phyloP scores from a whole-genome alignment of 805 yeast genomes.

The Saturnispora sanitii region DNA sequence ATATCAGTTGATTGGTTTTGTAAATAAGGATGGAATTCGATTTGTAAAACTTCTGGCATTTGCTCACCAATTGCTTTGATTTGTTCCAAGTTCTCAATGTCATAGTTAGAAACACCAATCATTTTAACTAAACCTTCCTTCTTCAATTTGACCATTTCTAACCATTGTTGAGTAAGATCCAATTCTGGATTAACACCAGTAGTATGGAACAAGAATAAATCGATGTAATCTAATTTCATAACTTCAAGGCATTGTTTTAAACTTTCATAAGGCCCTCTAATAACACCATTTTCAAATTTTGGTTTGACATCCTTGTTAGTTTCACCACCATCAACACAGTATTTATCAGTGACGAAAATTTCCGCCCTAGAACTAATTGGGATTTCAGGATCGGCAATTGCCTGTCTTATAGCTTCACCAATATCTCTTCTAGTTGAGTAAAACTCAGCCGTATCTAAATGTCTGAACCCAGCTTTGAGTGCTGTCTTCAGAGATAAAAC shows the following conservation, averaged over 20 bases:
- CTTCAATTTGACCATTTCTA: slow-evolving; percentile 36
- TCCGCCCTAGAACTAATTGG: slow-evolving; percentile 30
- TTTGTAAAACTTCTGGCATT: slow-evolving; percentile 51
- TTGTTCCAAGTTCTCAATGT: slow-evolving; percentile 35
- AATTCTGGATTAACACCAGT: slow-evolving; percentile 35
- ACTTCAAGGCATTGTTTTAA: slow-evolving; percentile 36
- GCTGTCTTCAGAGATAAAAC: slow-evolving; percentile 39
- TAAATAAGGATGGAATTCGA: slow-evolving; percentile 55
- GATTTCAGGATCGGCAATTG: slow-evolving; percentile 20
- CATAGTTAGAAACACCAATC: slow-evolving; percentile 45
- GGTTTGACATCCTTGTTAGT: slow-evolving; percentile 10
- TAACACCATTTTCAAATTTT: slow-evolving; percentile 14
- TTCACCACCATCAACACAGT: slow-evolving; percentile 24
- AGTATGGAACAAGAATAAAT: slow-evolving; percentile 50
- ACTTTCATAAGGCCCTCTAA: slow-evolving; percentile 36
- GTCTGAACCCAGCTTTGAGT: slow-evolving; percentile 41
- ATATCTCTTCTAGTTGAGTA: slow-evolving; percentile 52
- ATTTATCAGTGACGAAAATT: slow-evolving; percentile 53
- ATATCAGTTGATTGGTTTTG: slow-evolving; percentile 51
- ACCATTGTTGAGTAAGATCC: slow-evolving; percentile 38
- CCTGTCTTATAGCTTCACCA: slow-evolving; percentile 40
- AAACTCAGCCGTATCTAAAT: slow-evolving; percentile 56
- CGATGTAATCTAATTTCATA: slow-evolving; percentile 43
- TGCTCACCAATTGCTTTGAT: slow-evolving; percentile 31
- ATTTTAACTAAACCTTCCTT: slow-evolving; percentile 42